Conservation (phyloP, 2,329 filamentous ascomycete species). For the Beauveria asiatica region DNA sequence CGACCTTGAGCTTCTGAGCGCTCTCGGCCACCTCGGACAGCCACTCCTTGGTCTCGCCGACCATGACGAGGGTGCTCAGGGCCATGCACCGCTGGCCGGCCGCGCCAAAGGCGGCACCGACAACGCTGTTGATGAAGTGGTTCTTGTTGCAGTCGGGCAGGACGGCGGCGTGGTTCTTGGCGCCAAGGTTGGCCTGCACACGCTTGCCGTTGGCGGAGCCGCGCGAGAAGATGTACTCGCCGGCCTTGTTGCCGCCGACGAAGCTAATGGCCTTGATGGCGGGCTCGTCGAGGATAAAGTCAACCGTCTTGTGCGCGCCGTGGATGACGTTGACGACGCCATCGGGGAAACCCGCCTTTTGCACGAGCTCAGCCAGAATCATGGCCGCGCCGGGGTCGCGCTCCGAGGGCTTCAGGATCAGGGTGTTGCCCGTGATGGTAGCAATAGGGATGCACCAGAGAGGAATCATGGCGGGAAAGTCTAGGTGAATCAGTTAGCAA, state of each 20-base stretch:
- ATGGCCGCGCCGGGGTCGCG: constrained; percentile 76
- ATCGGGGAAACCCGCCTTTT: constrained; percentile 72
- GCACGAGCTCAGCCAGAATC: constrained; percentile 72
- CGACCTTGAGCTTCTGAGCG: constrained; percentile 63
- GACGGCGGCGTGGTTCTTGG: constrained; percentile 81
- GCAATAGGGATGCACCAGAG: constrained; percentile 86
- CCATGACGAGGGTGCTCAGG: constrained; percentile 71
- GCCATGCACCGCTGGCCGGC: constrained; percentile 85
- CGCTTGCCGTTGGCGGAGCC: constrained; percentile 81
- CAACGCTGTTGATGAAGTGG: constrained; percentile 75
- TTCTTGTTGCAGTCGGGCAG: constrained; percentile 87
- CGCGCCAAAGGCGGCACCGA: constrained; percentile 76
- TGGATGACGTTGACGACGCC: constrained; percentile 80
- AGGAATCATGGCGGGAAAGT: constrained; percentile 89
- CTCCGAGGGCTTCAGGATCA: constrained; percentile 80
- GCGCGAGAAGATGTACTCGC: constrained; percentile 75
- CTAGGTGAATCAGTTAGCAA: constrained; percentile 30
- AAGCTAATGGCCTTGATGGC: constrained; percentile 82
- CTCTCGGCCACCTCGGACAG: constrained; percentile 68
- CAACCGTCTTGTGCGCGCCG: constrained; percentile 69
- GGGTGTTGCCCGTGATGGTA: constrained; percentile 73
- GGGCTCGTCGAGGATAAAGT: constrained; percentile 80
- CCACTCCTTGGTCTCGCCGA: constrained; percentile 80
- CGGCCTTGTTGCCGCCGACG: constrained; percentile 79
- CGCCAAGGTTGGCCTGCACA: constrained; percentile 78